These are phyloP conservation scores for Colletotrichum camelliae DNA, from an alignment of 2,329 filamentous ascomycete species.

Conservation along the genomic window DNA sequence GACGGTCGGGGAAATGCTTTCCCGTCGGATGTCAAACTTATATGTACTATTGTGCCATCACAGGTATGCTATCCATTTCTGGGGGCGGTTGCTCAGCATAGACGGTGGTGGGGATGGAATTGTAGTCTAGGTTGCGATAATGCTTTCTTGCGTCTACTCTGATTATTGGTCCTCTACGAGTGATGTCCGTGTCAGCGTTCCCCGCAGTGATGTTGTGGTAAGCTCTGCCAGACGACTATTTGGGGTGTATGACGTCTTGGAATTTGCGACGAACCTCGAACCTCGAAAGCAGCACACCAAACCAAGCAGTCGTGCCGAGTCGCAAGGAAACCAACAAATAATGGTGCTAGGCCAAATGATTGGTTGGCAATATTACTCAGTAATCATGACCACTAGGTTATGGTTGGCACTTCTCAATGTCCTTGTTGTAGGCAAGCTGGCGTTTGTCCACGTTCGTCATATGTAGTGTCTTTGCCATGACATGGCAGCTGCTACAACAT, in stretches of 20 bases:
- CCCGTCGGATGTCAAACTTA: constrained; percentile 35
- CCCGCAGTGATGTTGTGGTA: background rate
- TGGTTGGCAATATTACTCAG: background rate
- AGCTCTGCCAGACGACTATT: background rate
- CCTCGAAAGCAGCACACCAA: background rate
- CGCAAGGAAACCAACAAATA: background rate
- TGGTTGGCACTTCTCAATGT: background rate
- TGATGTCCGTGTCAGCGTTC: background rate
- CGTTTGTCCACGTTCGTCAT: background rate
- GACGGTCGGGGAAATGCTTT: constrained; percentile 24
- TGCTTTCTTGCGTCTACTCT: constrained; percentile 23
- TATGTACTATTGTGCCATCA: constrained; percentile 59
- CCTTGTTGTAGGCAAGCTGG: background rate
- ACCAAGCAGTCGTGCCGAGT: accelerated
- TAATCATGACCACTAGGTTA: accelerated
- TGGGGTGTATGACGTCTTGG: background rate
- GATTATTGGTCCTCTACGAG: background rate
- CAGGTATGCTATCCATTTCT: constrained; percentile 40
- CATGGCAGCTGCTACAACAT: background rate
- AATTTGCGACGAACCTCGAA: background rate
- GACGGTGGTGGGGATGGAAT: constrained; percentile 47
- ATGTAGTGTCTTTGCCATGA: background rate
- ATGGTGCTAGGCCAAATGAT: background rate
- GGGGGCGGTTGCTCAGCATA: constrained; percentile 50
- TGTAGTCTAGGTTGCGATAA: constrained; percentile 46